Evolutionary conservation across 2,329 filamentous ascomycete genomes (phyloP), one percentile per base, ranked within the genome.

Genomic region (Phyllachora maydis): DNA sequence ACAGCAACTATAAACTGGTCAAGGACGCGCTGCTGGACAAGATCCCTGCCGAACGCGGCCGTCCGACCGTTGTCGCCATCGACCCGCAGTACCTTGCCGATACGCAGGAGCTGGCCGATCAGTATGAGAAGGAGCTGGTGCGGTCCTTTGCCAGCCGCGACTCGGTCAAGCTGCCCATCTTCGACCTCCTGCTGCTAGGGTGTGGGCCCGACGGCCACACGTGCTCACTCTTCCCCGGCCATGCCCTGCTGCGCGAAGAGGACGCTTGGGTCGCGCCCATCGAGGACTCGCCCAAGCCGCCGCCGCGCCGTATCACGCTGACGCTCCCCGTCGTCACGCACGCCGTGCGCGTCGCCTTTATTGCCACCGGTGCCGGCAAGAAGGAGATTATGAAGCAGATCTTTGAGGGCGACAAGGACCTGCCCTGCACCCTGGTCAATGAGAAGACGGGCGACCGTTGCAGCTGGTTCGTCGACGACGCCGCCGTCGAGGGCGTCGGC

Each of bases 151-250:
- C 88, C 10, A 74, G 73, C 33, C 75, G 85, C 43, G 88, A 98
- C 52, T 88, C 77, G 32, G 85, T 98, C 45, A 83, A 81, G 49
- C 59, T 93, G 21, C 88, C 88, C 36, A 76, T 92, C 41, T 98
- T 95, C 47, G 88, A 98, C 46, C 65, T 98, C 25, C 60, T 98
- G 26, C 66, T 98, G 19, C 69, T 98, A 19, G 88, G 88, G 38
- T 91, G 79, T 45, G 88, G 88, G 0, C 85, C 88, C 9, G 88
- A 95, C 47, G 88, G 88, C 24, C 88, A 98, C 55, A 95, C 88
- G 16, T 95, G 88, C 69, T 88, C 76, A 38, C 59, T 98, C 24
- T 98, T 98, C 59, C 88, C 88, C 4, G 75, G 74, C 26, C 85
- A 93, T 44, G 65, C 73, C 28, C 63, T 95, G 25, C 63, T 95